Evolutionary conservation across 176 grass and related monocot species (phyloP), one percentile per base, ranked within the genome.

Genomic region (Triticum monococcum): DNA sequence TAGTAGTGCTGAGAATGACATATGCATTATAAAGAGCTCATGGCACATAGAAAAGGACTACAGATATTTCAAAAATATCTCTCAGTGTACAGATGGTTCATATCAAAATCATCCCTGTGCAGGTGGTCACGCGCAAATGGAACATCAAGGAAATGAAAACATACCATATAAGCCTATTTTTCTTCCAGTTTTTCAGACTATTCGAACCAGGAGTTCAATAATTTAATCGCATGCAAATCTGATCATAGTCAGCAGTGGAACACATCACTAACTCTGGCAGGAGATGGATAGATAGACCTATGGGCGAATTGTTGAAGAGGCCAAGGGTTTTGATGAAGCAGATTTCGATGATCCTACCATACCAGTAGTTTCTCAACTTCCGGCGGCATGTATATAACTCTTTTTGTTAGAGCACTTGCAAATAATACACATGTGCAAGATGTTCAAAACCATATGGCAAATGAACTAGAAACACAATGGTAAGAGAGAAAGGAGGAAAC

Each of bases 61-160:
- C 2, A 16, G 68, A 73, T 80, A 78, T 48, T 80, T 80, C 14
- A 33, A 64, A 79, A 43, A 84, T 52, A 79, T 84, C n/a, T 79
- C 28, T 56, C 31, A 74, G 18, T 5, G 4, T 72, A 50, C 30
- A 63, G 9, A 62, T 20, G 10, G 12, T 73, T 73, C 66, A 74
- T 64, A 72, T 20, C 25, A 56, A 31, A 79, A 24, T 79, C 12
- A 80, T 80, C 18, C 54, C 6, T 57, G 18, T n/a, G 22, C 22
- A 62, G 22, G 59, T 6, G 31, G 48, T 59, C 64, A 70, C 12
- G 45, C 61, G 72, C 67, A 87, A 43, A 50, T 35, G 17, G 8
- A 60, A 36, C 48, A 10, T 72, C 18, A 78, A 78, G 52, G 36
- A 11, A 65, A 32, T 17, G 5, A 31, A 61, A n/a, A 28, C 0